Evolutionary conservation across 2,329 filamentous ascomycete species (phyloP).

Genomic region (Fusarium sp.): DNA sequence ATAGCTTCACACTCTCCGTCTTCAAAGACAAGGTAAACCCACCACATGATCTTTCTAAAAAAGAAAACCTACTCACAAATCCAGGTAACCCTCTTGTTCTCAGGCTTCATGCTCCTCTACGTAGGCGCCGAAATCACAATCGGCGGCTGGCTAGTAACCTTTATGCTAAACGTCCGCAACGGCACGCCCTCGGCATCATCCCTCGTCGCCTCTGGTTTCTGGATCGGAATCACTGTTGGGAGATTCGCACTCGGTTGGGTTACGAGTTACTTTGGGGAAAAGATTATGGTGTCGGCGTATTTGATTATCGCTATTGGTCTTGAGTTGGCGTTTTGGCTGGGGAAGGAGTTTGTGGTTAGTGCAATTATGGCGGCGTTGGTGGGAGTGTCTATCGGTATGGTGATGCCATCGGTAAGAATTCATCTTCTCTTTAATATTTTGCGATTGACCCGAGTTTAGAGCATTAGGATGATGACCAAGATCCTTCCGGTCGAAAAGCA

Average conservation of each 20-base stretch:
- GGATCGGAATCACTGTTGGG: not conserved
- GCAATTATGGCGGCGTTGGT: not conserved
- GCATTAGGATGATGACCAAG: not conserved
- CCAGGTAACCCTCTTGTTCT: not conserved
- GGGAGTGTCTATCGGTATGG: not conserved
- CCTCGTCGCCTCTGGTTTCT: constrained; percentile 1
- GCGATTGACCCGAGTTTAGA: not conserved
- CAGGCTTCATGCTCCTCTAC: not conserved
- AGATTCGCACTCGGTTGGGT: not conserved
- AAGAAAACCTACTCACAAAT: not conserved
- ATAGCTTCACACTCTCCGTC: not conserved
- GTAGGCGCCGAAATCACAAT: not conserved
- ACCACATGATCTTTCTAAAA: not conserved
- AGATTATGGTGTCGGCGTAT: not conserved
- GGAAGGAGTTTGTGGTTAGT: not conserved
- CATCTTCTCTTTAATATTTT: not conserved
- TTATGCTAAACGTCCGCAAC: constrained; percentile 3
- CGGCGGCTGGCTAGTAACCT: constrained; percentile 1
- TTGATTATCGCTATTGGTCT: not conserved
- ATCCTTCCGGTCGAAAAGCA: not conserved
- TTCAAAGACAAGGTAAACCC: not conserved
- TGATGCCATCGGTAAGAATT: not conserved
- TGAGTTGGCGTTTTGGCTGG: not conserved
- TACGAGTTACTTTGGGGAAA: not conserved
- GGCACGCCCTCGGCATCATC: not conserved